Conservation (phyloP, 805 yeast genomes). For the Candida oleophila region DNA sequence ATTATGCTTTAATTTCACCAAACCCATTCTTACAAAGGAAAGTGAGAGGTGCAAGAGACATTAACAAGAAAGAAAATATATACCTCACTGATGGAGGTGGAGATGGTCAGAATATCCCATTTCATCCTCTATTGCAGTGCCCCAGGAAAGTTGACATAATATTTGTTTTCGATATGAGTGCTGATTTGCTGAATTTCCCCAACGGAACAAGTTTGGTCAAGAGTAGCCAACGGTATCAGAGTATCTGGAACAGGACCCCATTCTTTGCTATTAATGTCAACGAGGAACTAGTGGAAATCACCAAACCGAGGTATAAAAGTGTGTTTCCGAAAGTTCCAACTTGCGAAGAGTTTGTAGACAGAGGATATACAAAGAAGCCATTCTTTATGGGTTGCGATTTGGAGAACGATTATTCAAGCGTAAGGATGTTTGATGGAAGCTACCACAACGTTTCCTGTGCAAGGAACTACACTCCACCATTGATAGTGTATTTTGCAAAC, state of each 20-base stretch:
- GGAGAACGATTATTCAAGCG: conserved; percentile 24
- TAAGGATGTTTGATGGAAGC: not conserved
- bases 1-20: conserved; percentile 60
- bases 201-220: conserved; percentile 53
- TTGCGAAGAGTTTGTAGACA: conserved; percentile 18
- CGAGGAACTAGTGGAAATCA: not conserved
- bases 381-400: conserved; percentile 45
- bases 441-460: conserved; percentile 1
- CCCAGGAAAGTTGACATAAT: conserved; percentile 38
- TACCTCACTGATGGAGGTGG: conserved; percentile 49
- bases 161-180: conserved; percentile 45
- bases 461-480: conserved; percentile 45
- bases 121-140: conserved; percentile 40
- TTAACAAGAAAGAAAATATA: conserved; percentile 19
- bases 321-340: conserved; percentile 39
- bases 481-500: conserved; percentile 54
- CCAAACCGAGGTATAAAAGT: conserved; percentile 8
- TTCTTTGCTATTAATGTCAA: conserved; percentile 6
- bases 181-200: conserved; percentile 55
- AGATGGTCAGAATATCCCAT: conserved; percentile 49
- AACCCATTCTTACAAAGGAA: conserved; percentile 49
- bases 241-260: conserved; percentile 10
- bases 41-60: conserved; percentile 5
- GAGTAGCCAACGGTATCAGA: conserved; percentile 35
- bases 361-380: conserved; percentile 24